Conservation (phyloP, 208 protist genomes). For the Crithidia thermophila region DNA sequence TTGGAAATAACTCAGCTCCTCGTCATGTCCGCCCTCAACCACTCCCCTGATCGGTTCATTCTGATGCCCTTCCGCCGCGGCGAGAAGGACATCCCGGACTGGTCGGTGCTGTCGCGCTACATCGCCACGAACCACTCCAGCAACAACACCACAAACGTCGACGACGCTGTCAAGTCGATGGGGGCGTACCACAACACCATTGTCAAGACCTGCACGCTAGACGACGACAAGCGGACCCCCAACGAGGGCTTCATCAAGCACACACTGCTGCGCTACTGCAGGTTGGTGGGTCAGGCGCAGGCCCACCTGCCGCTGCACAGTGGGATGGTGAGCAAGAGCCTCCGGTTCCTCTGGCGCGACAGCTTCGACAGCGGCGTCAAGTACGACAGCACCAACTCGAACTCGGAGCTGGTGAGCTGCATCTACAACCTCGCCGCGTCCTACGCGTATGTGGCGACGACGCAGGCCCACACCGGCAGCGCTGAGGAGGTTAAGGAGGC, state of each 20-base stretch:
- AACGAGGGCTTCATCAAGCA: conserved; percentile 70
- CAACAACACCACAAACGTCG: conserved; percentile 60
- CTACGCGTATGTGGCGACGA: conserved; percentile 52
- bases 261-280: conserved; percentile 71
- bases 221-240: conserved; percentile 50
- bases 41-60: conserved; percentile 67
- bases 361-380: conserved; percentile 71
- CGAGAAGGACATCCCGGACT: conserved; percentile 73
- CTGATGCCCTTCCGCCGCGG: conserved; percentile 69
- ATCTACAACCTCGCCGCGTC: conserved; percentile 88
- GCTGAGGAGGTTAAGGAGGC: conserved; percentile 69
- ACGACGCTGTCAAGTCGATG: conserved; percentile 73
- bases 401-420: conserved; percentile 79
- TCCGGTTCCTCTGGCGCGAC: conserved; percentile 70
- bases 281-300: conserved; percentile 74
- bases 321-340: conserved; percentile 52
- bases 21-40: conserved; percentile 27
- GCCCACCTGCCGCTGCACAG: conserved; percentile 73
- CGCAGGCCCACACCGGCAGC: conserved; percentile 41
- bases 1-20: neutral
- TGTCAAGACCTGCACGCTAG: conserved; percentile 56
- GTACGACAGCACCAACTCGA: conserved; percentile 66
- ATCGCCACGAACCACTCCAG: conserved; percentile 64
- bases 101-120: conserved; percentile 68
- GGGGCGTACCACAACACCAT: conserved; percentile 63